Evolutionary conservation across 495 filamentous ascomycete species (phyloP).

Genomic region (Annulohypoxylon nitens): DNA sequence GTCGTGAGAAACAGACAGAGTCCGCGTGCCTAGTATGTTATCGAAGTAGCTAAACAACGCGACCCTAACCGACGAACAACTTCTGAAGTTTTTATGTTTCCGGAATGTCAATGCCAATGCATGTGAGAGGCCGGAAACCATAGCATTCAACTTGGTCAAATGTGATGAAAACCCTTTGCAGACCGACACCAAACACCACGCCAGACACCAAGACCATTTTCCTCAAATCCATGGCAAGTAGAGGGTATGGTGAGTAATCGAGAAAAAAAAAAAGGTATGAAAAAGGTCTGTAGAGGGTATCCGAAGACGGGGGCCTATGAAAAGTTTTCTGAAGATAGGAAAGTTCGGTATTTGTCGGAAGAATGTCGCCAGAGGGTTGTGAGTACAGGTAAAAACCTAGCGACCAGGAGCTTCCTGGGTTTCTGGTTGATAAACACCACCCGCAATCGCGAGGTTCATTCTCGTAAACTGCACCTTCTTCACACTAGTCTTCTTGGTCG

Average conservation of each 20-base stretch:
- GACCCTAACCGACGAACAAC: neutral
- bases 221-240: neutral
- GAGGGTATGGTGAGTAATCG: neutral
- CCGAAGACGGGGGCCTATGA: no score
- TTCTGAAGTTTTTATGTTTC: neutral
- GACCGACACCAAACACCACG: neutral
- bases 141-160: neutral
- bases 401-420: conserved; percentile 44
- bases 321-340: no score
- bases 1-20: neutral
- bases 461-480: conserved; percentile 93
- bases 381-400: conserved; percentile 9
- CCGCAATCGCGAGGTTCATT: conserved; percentile 92
- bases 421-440: conserved; percentile 77
- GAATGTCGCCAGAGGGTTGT: neutral
- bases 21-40: conserved; percentile 15
- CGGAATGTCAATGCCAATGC: neutral
- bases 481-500: conserved; percentile 95
- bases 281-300: neutral
- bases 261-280: neutral
- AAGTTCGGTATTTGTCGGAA: neutral
- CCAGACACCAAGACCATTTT: neutral
- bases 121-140: neutral
- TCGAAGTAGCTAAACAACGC: conserved; percentile 8
- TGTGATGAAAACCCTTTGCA: neutral